Evolutionary conservation across 345 rosid species (phyloP), one percentile per base, ranked within the genome.

Genomic region (Cardamine occulta): DNA sequence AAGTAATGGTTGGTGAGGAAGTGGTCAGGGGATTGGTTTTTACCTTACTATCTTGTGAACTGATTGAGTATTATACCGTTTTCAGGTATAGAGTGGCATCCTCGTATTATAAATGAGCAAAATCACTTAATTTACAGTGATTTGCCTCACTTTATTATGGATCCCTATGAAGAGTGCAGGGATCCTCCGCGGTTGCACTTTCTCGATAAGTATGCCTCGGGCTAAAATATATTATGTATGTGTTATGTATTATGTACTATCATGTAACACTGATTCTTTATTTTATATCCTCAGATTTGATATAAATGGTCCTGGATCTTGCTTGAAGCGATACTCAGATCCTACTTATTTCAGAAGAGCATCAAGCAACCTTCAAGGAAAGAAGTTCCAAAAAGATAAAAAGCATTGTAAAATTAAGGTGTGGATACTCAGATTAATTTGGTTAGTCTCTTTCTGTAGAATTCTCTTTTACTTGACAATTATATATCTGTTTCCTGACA

Each of bases 21-120:
- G 34, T 63, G 53, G 67, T 63, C 29, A 69, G 31, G 31, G 12
- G 13, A 6, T 57, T 70, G 58, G n/a, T 32, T 47, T 62, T 54
- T 34, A 47, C 37, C 26, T 47, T 55, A 4, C 32, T 34, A 31
- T 40, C 11, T 32, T 53, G 57, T 52, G 48, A 53, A 23, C 8
- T 6, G 26, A 40, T 21, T 28, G 66, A 37, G 48, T 51, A 51
- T 58, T 11, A 72, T 39, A 49, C 4, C 44, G 44, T 66, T 82
- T 81, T 83, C 91, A 95, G 99, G 97, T 81, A 69, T 84, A 69
- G 96, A 90, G 72, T 95, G 99, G 96, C 97, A 88, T 81, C 87
- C 96, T 69, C 88, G 74, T 70, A 83, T 88, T 76, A 75, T 24
- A 45, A 85, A 76, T 79, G 87, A 84, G 81, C 86, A 87, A 69